Evolutionary conservation across 75 land plant genomes (phyloP).

Genomic region (Pinus albicaulis): DNA sequence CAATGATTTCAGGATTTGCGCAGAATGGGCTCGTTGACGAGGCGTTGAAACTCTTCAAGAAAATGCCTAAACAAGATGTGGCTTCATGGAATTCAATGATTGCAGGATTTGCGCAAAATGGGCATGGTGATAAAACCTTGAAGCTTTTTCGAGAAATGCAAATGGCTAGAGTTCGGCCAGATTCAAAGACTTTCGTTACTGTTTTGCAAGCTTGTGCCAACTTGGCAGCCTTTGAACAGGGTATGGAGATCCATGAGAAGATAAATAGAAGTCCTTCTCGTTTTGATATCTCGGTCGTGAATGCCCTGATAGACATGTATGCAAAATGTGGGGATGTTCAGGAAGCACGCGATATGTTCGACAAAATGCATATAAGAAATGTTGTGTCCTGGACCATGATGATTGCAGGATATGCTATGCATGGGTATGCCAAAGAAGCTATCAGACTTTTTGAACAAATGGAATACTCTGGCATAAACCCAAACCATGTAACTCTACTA

Average conservation of each 20-base stretch:
- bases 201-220: conserved; percentile 53
- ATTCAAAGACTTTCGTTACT: conserved; percentile 10
- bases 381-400: conserved; percentile 64
- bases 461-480: conserved; percentile 25
- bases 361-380: conserved; percentile 33
- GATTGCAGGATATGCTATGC: conserved; percentile 61
- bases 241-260: conserved; percentile 43
- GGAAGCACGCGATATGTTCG: conserved; percentile 35
- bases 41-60: conserved; percentile 50
- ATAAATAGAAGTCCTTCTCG: conserved; percentile 26
- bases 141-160: conserved; percentile 10
- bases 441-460: conserved; percentile 33
- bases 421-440: conserved; percentile 52
- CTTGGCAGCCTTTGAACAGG: conserved; percentile 44
- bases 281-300: conserved; percentile 38
- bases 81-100: conserved; percentile 20
- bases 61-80: conserved; percentile 25
- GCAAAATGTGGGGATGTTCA: conserved; percentile 48
- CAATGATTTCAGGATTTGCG: background rate
- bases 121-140: conserved; percentile 2
- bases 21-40: conserved; percentile 9
- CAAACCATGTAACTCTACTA: conserved; percentile 39
- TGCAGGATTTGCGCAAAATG: conserved; percentile 9
- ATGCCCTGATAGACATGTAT: conserved; percentile 72
- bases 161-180: background rate